Base-by-base conservation (phyloP, 192 early-diverging fungal species). In the Coemansia sp. region DNA sequence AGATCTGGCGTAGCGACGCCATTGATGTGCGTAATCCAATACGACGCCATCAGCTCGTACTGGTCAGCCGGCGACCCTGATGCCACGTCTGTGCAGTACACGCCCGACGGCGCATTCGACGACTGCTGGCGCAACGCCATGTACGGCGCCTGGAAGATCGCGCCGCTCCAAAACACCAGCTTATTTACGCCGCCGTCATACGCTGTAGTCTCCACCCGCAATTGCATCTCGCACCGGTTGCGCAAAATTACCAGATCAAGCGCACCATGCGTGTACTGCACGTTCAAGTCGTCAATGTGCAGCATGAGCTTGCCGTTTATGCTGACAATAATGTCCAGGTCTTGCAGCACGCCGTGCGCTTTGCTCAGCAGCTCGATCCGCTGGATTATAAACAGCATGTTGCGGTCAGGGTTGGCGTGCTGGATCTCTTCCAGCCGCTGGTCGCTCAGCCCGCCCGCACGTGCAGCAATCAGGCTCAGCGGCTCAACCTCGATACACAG, bases 81-180 rank as follows among this genome's bases (percentile, higher is more conserved):
- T 9, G 79, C 64, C 16, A 84, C 86, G 67, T 68, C 75, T 2
- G 86, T 80, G 51, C 85, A 83, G 75, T 88, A 89, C 43, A 90
- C 87, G 25, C 88, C 85, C 1, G 77, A 77, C 16, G 89, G 88
- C 3, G 86, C 81, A 38, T 82, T 80, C n/a, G 83, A 74, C 4
- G 89, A 83, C 68, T 89, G 88, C 71, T 87, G 87, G 47, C 87
- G 68, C 16, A 89, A 82, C 6, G 89, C 85, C 62, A 85, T 87
- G 71, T 90, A 85, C 27, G 90, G 87, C 37, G 77, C 83, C 65
- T 93, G 90, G 53, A 94, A 84, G 19, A 89, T 64, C 0, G 90
- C 92, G 11, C 94, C 94, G 25, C 90, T 88, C 94, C 94, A 97
- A 16, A 86, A 79, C 35, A 97, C 73, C 0, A 94, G 82, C 31